phyloP scores from a whole-genome alignment of 2,329 filamentous ascomycete species.

The Iodosphaeria phyllophila region DNA sequence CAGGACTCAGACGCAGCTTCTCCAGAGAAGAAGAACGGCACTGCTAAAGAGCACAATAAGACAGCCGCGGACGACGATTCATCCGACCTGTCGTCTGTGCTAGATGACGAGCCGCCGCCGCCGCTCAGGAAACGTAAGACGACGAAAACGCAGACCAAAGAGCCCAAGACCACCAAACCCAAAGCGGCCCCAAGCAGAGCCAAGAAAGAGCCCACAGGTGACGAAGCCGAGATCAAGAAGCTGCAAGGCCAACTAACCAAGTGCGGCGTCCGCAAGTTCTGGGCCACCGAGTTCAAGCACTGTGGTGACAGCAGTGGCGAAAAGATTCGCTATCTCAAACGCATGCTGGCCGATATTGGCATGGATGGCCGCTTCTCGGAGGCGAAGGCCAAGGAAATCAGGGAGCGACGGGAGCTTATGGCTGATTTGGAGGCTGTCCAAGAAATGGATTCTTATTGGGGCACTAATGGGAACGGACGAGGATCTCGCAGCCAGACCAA shows the following conservation, averaged over 20 bases:
- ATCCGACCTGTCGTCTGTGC: constrained; percentile 44
- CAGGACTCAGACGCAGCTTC: no score
- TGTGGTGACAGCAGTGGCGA: constrained; percentile 51
- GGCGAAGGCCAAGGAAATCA: constrained; percentile 71
- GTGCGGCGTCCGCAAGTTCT: constrained; percentile 84
- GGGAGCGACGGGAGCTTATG: constrained; percentile 66
- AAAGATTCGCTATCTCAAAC: constrained; percentile 67
- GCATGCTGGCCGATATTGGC: constrained; percentile 61
- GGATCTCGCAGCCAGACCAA: constrained; percentile 22
- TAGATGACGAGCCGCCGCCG: constrained; percentile 45
- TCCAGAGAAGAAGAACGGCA: constrained; percentile 9
- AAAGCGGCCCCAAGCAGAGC: constrained; percentile 16
- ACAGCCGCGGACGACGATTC: constrained; percentile 5
- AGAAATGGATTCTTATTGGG: constrained; percentile 68
- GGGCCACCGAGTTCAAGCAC: constrained; percentile 66
- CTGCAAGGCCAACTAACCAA: constrained; percentile 75
- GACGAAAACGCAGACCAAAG: constrained; percentile 23
- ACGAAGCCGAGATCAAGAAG: constrained; percentile 70
- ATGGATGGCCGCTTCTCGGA: constrained; percentile 82
- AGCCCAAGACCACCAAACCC: constrained; percentile 18
- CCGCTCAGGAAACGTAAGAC: constrained; percentile 32
- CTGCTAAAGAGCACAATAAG: constrained; percentile 7
- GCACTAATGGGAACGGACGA: constrained; percentile 34
- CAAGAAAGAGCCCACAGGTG: constrained; percentile 26
- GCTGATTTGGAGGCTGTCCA: constrained; percentile 73